Conservation (phyloP, 306 rosid species). For the Cucurbita ficifolia region DNA sequence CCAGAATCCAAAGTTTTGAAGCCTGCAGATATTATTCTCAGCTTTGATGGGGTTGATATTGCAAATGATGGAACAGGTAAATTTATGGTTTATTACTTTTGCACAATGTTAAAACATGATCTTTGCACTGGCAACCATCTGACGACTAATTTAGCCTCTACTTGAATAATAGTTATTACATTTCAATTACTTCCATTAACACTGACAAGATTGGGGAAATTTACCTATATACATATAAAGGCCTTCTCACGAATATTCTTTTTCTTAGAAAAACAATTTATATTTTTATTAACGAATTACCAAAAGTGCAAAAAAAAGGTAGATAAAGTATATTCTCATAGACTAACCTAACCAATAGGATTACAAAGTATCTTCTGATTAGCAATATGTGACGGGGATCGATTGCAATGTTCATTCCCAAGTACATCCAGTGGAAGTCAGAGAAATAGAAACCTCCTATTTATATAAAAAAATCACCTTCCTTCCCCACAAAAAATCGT, state of each 20-base stretch:
- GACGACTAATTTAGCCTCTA: not conserved
- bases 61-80: conserved; percentile 97
- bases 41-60: conserved; percentile 81
- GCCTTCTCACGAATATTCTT: not conserved
- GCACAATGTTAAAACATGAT: not conserved
- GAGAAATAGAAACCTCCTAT: not conserved
- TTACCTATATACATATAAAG: not conserved
- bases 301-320: not conserved
- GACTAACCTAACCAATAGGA: not conserved
- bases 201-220: not conserved
- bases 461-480: not conserved
- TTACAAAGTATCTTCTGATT: not conserved
- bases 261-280: not conserved
- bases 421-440: not conserved
- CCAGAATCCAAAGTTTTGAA: conserved; percentile 66
- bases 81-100: not conserved
- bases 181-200: not conserved
- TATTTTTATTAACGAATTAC: not conserved
- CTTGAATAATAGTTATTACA: not conserved
- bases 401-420: not conserved
- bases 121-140: not conserved
- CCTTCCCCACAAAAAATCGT: not conserved
- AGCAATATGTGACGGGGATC: not conserved
- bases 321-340: not conserved
- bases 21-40: conserved; percentile 88